phyloP scores from a whole-genome alignment of 768 basidiomycete species.

The Russula sp. region DNA sequence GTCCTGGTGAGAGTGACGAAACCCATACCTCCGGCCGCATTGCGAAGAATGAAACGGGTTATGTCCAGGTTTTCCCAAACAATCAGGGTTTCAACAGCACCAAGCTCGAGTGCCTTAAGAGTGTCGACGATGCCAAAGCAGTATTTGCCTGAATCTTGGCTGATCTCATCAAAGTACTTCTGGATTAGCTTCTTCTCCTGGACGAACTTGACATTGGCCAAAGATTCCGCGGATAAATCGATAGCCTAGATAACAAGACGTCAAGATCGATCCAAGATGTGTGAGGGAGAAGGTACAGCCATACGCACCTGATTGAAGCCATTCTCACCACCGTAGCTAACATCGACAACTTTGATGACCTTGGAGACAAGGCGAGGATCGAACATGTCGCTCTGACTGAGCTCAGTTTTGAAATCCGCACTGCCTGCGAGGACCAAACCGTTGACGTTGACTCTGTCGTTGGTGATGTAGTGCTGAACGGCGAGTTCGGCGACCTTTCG shows the following conservation, averaged over 20 bases:
- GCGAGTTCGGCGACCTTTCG: slow-evolving; percentile 97
- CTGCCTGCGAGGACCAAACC: slow-evolving; percentile 95
- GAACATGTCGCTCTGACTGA: slow-evolving; percentile 95
- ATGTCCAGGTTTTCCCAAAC: slow-evolving; percentile 98
- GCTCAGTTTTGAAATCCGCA: slow-evolving; percentile 98
- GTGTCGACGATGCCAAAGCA: slow-evolving; percentile 98
- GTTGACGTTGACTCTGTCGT: slow-evolving; percentile 97
- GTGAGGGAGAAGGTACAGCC: background rate
- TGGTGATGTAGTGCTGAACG: slow-evolving; percentile 96
- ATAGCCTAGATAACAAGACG: slow-evolving; percentile 61
- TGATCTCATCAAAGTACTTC: slow-evolving; percentile 98
- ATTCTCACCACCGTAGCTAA: slow-evolving; percentile 97
- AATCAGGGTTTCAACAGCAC: slow-evolving; percentile 93
- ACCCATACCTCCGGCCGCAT: slow-evolving; percentile 79
- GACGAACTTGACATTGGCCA: slow-evolving; percentile 98
- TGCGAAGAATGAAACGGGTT: slow-evolving; percentile 82
- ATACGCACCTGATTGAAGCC: slow-evolving; percentile 93
- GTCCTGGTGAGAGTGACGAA: background rate
- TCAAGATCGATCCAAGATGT: background rate
- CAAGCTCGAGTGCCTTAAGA: slow-evolving; percentile 92
- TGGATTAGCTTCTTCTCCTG: slow-evolving; percentile 98
- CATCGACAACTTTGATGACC: slow-evolving; percentile 97
- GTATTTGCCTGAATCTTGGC: slow-evolving; percentile 92
- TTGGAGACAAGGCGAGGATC: slow-evolving; percentile 85
- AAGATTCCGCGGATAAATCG: slow-evolving; percentile 91